Conservation (phyloP, 768 basidiomycete species). For the Tricholoma matsutake region DNA sequence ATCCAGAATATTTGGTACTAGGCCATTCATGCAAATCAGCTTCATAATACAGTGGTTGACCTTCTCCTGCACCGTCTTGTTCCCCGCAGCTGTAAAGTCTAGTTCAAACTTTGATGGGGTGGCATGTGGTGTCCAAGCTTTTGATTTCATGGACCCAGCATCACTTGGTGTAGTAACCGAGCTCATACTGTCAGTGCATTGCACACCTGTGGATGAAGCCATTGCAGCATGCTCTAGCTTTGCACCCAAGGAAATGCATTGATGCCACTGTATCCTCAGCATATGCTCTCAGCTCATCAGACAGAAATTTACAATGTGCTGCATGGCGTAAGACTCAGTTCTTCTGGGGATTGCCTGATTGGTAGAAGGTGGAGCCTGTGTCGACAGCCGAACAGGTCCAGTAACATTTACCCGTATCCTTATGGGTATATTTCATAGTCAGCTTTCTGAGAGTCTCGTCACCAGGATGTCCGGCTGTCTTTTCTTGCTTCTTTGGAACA, state of each 20-base stretch:
- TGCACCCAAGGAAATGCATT: neutral
- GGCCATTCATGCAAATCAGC: neutral
- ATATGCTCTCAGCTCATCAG: neutral
- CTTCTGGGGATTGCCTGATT: neutral
- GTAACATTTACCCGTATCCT: neutral
- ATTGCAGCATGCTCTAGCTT: neutral
- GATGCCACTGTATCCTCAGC: neutral
- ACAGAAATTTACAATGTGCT: neutral
- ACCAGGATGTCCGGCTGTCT: neutral
- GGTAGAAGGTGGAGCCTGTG: neutral
- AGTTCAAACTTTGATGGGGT: neutral
- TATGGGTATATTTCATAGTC: neutral
- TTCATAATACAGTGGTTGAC: neutral
- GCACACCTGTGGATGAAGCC: neutral
- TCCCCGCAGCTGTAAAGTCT: neutral
- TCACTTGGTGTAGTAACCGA: neutral
- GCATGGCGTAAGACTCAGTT: neutral
- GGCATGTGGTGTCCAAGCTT: neutral
- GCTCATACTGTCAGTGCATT: neutral
- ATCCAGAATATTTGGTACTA: neutral
- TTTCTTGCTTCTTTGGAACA: neutral
- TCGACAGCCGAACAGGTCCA: neutral
- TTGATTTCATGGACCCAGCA: neutral
- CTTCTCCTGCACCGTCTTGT: slow-evolving; percentile 29
- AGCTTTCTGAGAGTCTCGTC: neutral